A percentile compares a stretch with the other conserved stretches of the same genome.
phyloP scores from a whole-genome alignment of 371 early-diverging fungal genomes.

The Amoeboaphelidium protococcarum region DNA sequence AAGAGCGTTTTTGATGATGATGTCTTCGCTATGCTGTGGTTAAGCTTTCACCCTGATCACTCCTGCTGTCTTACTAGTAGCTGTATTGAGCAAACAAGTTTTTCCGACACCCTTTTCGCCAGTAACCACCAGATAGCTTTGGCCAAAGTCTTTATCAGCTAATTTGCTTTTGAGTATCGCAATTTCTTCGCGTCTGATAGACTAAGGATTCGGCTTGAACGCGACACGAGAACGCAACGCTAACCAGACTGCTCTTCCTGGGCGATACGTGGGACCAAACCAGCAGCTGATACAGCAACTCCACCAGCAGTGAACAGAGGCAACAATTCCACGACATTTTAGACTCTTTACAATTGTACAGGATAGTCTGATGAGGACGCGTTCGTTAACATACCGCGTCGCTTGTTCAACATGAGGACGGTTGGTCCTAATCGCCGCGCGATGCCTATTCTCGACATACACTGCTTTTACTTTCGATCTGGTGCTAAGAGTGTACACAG shows the following conservation, averaged over 20 bases:
- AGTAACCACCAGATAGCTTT: neutral
- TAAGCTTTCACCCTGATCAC: neutral
- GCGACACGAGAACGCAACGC: neutral
- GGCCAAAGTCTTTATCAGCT: neutral
- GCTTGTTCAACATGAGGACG: too few species aligned
- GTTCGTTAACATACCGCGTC: too few species aligned
- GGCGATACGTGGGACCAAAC: neutral
- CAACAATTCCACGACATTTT: neutral
- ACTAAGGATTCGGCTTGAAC: neutral
- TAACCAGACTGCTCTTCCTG: neutral
- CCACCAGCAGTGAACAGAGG: neutral
- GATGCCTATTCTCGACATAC: too few species aligned
- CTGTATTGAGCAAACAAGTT: neutral
- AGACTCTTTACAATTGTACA: too few species aligned
- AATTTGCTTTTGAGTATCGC: neutral
- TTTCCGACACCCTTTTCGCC: neutral
- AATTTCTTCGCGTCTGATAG: neutral
- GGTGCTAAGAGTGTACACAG: too few species aligned
- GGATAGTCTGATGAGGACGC: too few species aligned
- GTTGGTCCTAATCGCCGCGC: too few species aligned
- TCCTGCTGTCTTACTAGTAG: neutral
- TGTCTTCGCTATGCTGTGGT: neutral
- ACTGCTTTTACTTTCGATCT: too few species aligned
- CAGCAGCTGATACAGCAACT: neutral
- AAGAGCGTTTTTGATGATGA: neutral